Base-by-base conservation (phyloP, 2,329 filamentous ascomycete genomes). In the Dactylonectria macrodidyma region DNA sequence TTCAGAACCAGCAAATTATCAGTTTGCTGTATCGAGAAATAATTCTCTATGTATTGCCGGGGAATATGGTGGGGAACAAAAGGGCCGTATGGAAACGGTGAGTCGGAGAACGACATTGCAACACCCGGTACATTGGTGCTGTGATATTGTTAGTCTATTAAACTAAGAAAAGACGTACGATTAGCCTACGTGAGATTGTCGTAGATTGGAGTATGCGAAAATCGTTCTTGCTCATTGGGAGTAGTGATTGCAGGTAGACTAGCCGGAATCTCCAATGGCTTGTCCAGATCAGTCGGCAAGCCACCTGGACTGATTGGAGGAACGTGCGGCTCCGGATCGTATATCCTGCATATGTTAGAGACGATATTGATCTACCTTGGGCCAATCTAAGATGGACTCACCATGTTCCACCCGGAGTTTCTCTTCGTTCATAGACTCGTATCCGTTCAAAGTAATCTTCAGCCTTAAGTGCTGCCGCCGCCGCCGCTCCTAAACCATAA, bases 61-160 rank as follows among this genome's bases (percentile, higher is more conserved):
- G 88, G 84, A 0, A 90, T 77, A 67, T 85, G 82, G 71, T 89
- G 87, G 0, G 87, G 87, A 12, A 83, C 84, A 71, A 89, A 89
- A 0, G 87, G 86, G 0, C 87, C 87, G 63, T 89, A 88, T 0
- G 87, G 78, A 68, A 89, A 89, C 0, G 80, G 80, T 1, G 78
- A 54, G 65, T 89, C 87, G 0, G 87, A 88, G 69, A 89, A 88
- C 5, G 80, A 83, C 87, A 89, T 89, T 24, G 86, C 86, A 38
- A 88, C 84, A 46, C 86, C 83, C 0, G 87, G 87, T 0, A 89
- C 86, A 56, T 89, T 89, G 1, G 88, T 89, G 1, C 87, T 76
- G 3, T 7, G 24, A 0, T 22, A n/a, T 2, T 2, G 56, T 11
- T 65, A 2, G 2, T 10, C 3, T 3, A 3, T 0, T 0, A 1